Conservation (phyloP, 352 stramenopile genomes). For the Phytophthora pisi region DNA sequence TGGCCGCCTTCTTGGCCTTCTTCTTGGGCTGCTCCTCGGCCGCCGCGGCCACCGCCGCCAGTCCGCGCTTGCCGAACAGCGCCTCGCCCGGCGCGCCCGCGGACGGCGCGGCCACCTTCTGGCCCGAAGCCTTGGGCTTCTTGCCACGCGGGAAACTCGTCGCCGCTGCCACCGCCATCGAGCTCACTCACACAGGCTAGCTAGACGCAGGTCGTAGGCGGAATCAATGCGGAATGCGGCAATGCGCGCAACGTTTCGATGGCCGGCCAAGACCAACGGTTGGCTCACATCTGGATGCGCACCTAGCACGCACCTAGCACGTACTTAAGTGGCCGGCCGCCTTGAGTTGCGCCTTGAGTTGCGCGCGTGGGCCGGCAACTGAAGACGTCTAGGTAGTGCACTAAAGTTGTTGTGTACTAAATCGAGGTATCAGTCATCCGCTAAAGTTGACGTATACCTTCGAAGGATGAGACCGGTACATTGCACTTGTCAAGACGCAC, state of each 20-base stretch:
- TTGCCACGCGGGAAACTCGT: slow-evolving; percentile 79
- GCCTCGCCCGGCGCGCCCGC: slow-evolving; percentile 34
- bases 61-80: slow-evolving; percentile 82
- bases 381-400: too few species aligned
- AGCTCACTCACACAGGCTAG: not conserved
- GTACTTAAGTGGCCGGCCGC: too few species aligned
- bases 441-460: too few species aligned
- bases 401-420: too few species aligned
- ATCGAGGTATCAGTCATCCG: too few species aligned
- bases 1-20: slow-evolving; percentile 37
- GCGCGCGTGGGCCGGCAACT: too few species aligned
- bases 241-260: not conserved
- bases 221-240: slow-evolving; percentile 15
- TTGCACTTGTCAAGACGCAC: too few species aligned
- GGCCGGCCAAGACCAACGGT: too few species aligned
- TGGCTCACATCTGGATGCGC: too few species aligned
- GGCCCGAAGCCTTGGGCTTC: slow-evolving; percentile 43
- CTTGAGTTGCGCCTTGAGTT: too few species aligned
- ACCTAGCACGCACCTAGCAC: too few species aligned
- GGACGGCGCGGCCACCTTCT: slow-evolving; percentile 43
- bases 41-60: slow-evolving; percentile 36
- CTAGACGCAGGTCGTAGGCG: not conserved
- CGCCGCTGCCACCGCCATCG: slow-evolving; percentile 13
- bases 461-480: too few species aligned
- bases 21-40: slow-evolving; percentile 35